A percentile compares a stretch with the other conserved stretches of the same genome.
Conservation (phyloP, 805 yeast species). For the Candida qinlingensis region DNA sequence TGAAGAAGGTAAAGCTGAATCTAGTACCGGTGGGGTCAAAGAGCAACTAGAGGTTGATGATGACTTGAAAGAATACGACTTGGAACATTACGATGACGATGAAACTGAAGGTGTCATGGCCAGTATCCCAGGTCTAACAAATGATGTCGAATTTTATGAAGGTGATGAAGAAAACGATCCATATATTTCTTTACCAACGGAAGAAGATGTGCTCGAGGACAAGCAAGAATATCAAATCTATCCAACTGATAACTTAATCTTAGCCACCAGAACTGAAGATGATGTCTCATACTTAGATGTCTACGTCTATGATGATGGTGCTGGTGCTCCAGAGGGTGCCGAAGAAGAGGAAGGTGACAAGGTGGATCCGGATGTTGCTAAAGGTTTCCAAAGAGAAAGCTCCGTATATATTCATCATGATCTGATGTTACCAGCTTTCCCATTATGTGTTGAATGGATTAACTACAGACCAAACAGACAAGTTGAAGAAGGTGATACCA, state of each 20-base stretch:
- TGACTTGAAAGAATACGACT: conserved; percentile 80
- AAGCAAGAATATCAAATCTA: conserved; percentile 79
- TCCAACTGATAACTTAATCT: conserved; percentile 83
- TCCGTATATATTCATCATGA: conserved; percentile 93
- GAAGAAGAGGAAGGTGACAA: conserved; percentile 63
- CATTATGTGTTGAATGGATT: conserved; percentile 94
- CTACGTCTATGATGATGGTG: conserved; percentile 91
- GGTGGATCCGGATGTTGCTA: conserved; percentile 66
- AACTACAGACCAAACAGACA: conserved; percentile 52
- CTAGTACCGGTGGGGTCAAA: conserved; percentile 1
- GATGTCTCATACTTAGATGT: conserved; percentile 90
- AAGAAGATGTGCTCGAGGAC: conserved; percentile 64
- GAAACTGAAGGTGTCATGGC: conserved; percentile 56
- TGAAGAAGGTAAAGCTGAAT: conserved; percentile 24
- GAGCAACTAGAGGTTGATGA: conserved; percentile 67
- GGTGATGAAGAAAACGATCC: conserved; percentile 38
- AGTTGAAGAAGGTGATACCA: conserved; percentile 37
- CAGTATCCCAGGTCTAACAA: conserved; percentile 68
- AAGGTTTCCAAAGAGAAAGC: conserved; percentile 66
- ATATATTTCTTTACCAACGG: conserved; percentile 41
- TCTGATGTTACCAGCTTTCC: conserved; percentile 94
- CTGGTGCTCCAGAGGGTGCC: conserved; percentile 69
- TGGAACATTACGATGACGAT: conserved; percentile 79
- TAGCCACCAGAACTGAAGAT: conserved; percentile 94
- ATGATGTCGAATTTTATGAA: conserved; percentile 55